Evolutionary conservation across 2,329 filamentous ascomycete genomes (phyloP).

Genomic region (Trichothecium sympodiale): DNA sequence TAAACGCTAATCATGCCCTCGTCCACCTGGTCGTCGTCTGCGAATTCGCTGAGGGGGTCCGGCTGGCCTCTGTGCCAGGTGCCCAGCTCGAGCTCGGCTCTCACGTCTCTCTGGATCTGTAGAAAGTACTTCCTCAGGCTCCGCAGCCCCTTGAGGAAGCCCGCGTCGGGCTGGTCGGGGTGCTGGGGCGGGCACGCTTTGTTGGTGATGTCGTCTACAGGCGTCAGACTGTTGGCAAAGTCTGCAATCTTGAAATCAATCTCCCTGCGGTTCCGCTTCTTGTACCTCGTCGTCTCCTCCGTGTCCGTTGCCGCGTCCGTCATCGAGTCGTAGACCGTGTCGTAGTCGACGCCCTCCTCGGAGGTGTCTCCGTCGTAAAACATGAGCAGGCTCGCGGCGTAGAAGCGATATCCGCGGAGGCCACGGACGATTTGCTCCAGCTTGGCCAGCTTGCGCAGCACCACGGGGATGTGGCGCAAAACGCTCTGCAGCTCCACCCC

Average conservation of each 20-base stretch:
- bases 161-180: slow-evolving; percentile 70
- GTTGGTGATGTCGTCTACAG: slow-evolving; percentile 57
- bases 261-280: slow-evolving; percentile 39
- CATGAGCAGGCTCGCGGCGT: slow-evolving; percentile 88
- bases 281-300: slow-evolving; percentile 38
- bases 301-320: slow-evolving; percentile 48
- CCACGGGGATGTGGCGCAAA: slow-evolving; percentile 73
- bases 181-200: slow-evolving; percentile 70
- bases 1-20: slow-evolving; percentile 19
- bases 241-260: slow-evolving; percentile 97
- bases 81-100: slow-evolving; percentile 38
- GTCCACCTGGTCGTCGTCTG: slow-evolving; percentile 16
- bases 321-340: slow-evolving; percentile 43
- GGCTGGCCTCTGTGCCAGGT: slow-evolving; percentile 15
- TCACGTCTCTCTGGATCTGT: slow-evolving; percentile 71
- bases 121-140: slow-evolving; percentile 77
- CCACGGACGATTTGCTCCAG: slow-evolving; percentile 74
- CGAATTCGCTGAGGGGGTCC: slow-evolving; percentile 9
- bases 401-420: slow-evolving; percentile 82
- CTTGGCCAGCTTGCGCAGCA: slow-evolving; percentile 72
- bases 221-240: slow-evolving; percentile 94
- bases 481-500: slow-evolving; percentile 73
- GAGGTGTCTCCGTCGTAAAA: slow-evolving; percentile 82
- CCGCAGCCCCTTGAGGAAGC: slow-evolving; percentile 76
- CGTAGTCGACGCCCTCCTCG: slow-evolving; percentile 33